These are phyloP conservation scores for Verticillium tricorpus DNA, from an alignment of 2,329 filamentous ascomycete species.

Conservation along the genomic window DNA sequence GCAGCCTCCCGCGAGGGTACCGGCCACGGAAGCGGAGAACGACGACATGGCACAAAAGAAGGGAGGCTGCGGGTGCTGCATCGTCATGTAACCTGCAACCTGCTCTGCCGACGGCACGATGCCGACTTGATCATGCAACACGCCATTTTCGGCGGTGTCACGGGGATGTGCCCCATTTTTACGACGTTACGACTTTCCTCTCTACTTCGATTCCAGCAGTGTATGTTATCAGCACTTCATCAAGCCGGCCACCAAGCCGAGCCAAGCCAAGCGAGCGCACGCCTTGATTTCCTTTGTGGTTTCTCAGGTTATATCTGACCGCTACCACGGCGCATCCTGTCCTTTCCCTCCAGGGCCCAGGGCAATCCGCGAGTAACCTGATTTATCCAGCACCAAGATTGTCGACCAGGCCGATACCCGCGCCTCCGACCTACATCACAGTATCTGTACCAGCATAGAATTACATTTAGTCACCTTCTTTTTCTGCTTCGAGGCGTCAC, in stretches of 20 bases:
- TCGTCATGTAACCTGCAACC: constrained; percentile 38
- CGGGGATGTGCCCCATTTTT: neutral
- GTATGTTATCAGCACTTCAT: constrained; percentile 11
- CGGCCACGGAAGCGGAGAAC: constrained; percentile 15
- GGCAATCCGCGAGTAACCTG: neutral
- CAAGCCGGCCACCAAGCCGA: constrained; percentile 2
- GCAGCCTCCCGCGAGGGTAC: constrained; percentile 16
- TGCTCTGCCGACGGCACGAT: neutral
- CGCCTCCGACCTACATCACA: neutral
- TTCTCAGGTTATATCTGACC: constrained; percentile 1
- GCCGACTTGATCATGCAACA: neutral
- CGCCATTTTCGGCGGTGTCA: neutral
- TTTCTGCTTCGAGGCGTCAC: neutral
- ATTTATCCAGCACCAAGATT: neutral
- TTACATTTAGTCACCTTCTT: neutral
- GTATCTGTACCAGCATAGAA: constrained; percentile 2
- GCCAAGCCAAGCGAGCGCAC: constrained; percentile 7
- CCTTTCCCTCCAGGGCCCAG: neutral
- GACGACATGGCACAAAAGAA: constrained; percentile 29
- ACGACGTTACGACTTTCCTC: constrained; percentile 17
- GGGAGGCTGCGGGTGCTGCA: constrained; percentile 45
- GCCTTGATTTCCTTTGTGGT: constrained; percentile 2
- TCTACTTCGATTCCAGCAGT: constrained; percentile 10
- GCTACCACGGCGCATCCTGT: neutral
- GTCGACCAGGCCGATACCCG: neutral